A percentile compares a stretch with the other conserved stretches of the same genome.
These are phyloP conservation scores for Hansenula sp. DNA, from an alignment of 1,139 yeast genomes.

Conservation along the genomic window DNA sequence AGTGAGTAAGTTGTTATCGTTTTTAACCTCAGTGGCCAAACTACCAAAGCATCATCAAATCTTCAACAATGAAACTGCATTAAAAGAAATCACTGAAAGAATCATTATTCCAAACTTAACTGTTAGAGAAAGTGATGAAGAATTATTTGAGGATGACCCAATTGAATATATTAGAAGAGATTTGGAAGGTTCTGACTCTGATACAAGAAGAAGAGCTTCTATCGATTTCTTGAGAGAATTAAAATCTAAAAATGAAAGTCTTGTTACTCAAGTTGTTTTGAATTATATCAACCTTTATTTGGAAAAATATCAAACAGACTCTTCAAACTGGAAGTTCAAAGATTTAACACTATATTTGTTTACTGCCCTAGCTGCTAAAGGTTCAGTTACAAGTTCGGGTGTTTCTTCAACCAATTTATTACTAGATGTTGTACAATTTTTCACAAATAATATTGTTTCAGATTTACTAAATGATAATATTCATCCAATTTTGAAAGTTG, in stretches of 20 bases:
- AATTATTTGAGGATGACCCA: constrained; percentile 95
- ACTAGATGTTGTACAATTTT: constrained; percentile 84
- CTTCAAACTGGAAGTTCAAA: constrained; percentile 72
- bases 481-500: constrained; percentile 80
- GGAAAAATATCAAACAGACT: constrained; percentile 39
- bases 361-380: constrained; percentile 88
- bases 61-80: constrained; percentile 63
- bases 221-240: constrained; percentile 88
- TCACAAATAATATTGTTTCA: constrained; percentile 73
- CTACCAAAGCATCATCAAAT: constrained; percentile 61
- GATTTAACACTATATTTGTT: constrained; percentile 86
- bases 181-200: constrained; percentile 91
- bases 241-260: constrained; percentile 71
- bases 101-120: constrained; percentile 86
- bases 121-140: constrained; percentile 84
- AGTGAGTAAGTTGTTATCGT: constrained; percentile 76
- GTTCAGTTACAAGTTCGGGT: constrained; percentile 79
- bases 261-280: constrained; percentile 74
- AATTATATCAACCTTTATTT: constrained; percentile 71
- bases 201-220: constrained; percentile 87
- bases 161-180: constrained; percentile 89
- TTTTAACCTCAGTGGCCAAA: constrained; percentile 78
- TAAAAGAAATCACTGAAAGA: constrained; percentile 75
- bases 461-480: constrained; percentile 56
- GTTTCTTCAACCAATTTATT: constrained; percentile 83